These are phyloP conservation scores for Fusarium keratoplasticum DNA, from an alignment of 2,329 filamentous ascomycete species.

Conservation along the genomic window DNA sequence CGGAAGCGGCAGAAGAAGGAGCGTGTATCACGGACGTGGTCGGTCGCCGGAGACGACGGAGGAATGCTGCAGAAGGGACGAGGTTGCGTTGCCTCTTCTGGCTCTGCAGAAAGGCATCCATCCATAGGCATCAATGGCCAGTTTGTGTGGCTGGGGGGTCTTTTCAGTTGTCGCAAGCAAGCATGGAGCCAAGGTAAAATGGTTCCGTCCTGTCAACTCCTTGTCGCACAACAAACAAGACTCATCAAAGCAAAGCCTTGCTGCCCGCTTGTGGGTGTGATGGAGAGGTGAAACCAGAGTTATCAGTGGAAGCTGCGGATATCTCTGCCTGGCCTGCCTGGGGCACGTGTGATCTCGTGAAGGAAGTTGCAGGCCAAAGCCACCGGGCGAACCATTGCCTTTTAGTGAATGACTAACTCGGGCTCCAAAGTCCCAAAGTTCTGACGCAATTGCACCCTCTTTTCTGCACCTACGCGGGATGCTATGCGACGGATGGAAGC, in stretches of 20 bases:
- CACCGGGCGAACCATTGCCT: constrained; percentile 36
- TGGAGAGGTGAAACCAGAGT: neutral
- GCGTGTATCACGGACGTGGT: neutral
- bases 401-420: constrained; percentile 24
- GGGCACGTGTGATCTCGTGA: constrained; percentile 30
- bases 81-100: neutral
- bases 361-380: constrained; percentile 3
- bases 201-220: constrained; percentile 12
- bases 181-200: constrained; percentile 2
- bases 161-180: neutral
- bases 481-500: neutral
- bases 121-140: constrained; percentile 21
- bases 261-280: neutral
- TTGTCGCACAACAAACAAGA: neutral
- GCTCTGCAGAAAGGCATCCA: neutral
- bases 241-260: neutral
- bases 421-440: constrained; percentile 30
- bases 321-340: constrained; percentile 43
- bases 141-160: constrained; percentile 1
- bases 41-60: neutral
- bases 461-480: constrained; percentile 5
- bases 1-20: neutral
- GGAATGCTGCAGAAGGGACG: neutral
- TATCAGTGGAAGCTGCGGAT: constrained; percentile 23
- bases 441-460: constrained; percentile 22